Base-by-base conservation (phyloP, 441 rosid genomes). In the Omphalea diandra region DNA sequence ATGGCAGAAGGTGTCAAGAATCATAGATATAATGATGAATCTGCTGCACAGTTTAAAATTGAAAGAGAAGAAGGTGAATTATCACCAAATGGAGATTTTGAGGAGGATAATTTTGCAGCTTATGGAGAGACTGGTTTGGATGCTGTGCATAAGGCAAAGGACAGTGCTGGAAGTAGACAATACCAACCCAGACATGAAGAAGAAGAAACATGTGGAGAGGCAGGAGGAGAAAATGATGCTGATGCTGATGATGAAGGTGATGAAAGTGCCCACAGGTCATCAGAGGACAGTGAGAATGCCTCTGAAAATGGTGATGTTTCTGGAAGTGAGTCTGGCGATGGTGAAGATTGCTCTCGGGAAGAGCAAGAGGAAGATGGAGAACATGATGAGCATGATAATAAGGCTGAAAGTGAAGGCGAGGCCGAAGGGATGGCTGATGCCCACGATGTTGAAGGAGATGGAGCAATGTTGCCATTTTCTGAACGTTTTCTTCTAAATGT, bases 31-130 rank as follows among this genome's bases (percentile, higher is more conserved):
- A 83, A 74, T 63, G 88, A 87, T 77, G 90, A 77, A 75, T 74
- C 88, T 32, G 75, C 64, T 50, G 82, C 69, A 22, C 87, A 85
- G 71, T 78, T 83, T 62, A 93, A 87, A 83, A 80, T 84, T 66
- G 97, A 93, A 83, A 91, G 98, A 83, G 99, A 96, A 73, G 99
- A 96, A 75, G 99, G 99, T 65, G 99, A 96, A 75, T 83, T 96
- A 79, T 96, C 99, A 69, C 99, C 98, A 57, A 87, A 83, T 74
- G 97, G 88, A 49, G 96, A 93, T 71, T 93, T 85, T 76, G 98
- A 90, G 85, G 99, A 92, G 84, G 98, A 95, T 69, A 87, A 85
- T 75, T 93, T 91, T 79, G 94, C 85, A 20, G 90, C 76, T 79
- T 85, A 85, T 83, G 95, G 82, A 68, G 95, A 86, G 75, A 82